Base-by-base conservation (phyloP, 208 protist species). In the Trypanosoma caninum region DNA sequence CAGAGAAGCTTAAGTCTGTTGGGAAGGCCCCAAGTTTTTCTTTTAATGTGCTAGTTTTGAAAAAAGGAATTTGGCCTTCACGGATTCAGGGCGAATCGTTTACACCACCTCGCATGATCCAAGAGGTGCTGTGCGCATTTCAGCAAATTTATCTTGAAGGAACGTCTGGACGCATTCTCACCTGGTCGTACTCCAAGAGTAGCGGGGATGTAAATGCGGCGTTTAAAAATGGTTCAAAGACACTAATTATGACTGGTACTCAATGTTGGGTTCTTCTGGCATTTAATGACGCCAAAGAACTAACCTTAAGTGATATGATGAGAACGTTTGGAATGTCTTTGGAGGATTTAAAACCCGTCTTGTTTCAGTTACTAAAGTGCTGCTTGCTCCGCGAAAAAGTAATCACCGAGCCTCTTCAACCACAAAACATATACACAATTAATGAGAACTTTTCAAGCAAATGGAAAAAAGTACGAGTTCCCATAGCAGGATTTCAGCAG, bases 51-150 rank as follows among this genome's bases (percentile, higher is more conserved):
- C 65, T 91, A 1, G 84, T 91, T 45, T 69, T 79, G 1, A 94
- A 88, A 50, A 90, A 84, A 48, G 86, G 84, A 1, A 85, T 97
- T 37, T 97, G 88, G 87, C 87, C 87, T 7, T 31, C 48, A 14
- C 65, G 69, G 46, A 62, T 94, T 45, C 74, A 83, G 45, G 42
- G 72, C 31, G 65, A 72, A 52, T 34, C 14, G 28, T 72, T 72
- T 47, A 65, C 18, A 13, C 68, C 68, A 51, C 68, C 68, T 30
- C 42, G 18, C 22, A 54, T 64, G 16, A 58, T 74, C 33, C 14
- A 52, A 23, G 25, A 51, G 14, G 30, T 60, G 13, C 51, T 95
- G 30, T 65, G 83, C 27, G 50, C 54, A n/a, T 75, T 95, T 28
- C 57, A 72, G 14, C 56, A 71, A 8, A 72, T 74, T 14, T 92